These are phyloP conservation scores for Fraxinus excelsior DNA, from an alignment of 257 asterid genomes.

Conservation along the genomic window DNA sequence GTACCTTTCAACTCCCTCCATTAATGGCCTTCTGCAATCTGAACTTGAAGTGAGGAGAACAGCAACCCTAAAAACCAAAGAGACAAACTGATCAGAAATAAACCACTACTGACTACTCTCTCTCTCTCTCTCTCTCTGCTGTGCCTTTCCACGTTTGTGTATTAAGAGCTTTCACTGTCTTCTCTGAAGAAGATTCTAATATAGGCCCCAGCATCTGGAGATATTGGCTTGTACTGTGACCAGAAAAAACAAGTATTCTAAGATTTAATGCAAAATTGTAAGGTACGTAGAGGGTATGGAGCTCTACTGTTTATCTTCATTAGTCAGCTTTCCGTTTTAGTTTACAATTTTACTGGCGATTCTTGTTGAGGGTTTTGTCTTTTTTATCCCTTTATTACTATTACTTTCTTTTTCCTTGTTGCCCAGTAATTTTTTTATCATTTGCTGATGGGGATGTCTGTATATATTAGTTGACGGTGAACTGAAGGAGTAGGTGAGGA, in stretches of 20 bases:
- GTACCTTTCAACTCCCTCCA: slow-evolving; percentile 27
- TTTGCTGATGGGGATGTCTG: not conserved
- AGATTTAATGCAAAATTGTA: slow-evolving; percentile 13
- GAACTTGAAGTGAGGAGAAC: slow-evolving; percentile 12
- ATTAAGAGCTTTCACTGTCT: slow-evolving; percentile 43
- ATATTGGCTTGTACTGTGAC: slow-evolving; percentile 25
- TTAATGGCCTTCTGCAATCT: slow-evolving; percentile 33
- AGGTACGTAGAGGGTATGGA: slow-evolving; percentile 36
- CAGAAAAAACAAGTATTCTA: slow-evolving; percentile 24
- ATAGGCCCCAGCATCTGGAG: slow-evolving; percentile 41
- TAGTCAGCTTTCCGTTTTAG: slow-evolving; percentile 37
- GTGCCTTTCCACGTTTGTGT: slow-evolving; percentile 22
- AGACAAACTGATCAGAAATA: slow-evolving; percentile 43
- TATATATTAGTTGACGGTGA: not conserved
- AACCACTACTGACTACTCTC: no score
- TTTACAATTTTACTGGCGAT: slow-evolving; percentile 42
- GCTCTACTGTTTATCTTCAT: slow-evolving; percentile 23
- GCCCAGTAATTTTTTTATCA: not conserved
- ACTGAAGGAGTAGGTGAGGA: slow-evolving; percentile 40
- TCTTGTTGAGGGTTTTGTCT: slow-evolving; percentile 42
- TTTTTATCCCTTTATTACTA: not conserved
- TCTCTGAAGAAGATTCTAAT: slow-evolving; percentile 46
- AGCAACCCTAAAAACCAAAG: slow-evolving; percentile 27
- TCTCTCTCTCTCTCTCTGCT: slow-evolving; percentile 2
- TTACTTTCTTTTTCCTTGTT: not conserved